Evolutionary conservation across 176 grass and related monocot species (phyloP).

Genomic region (Triticum turgidum): DNA sequence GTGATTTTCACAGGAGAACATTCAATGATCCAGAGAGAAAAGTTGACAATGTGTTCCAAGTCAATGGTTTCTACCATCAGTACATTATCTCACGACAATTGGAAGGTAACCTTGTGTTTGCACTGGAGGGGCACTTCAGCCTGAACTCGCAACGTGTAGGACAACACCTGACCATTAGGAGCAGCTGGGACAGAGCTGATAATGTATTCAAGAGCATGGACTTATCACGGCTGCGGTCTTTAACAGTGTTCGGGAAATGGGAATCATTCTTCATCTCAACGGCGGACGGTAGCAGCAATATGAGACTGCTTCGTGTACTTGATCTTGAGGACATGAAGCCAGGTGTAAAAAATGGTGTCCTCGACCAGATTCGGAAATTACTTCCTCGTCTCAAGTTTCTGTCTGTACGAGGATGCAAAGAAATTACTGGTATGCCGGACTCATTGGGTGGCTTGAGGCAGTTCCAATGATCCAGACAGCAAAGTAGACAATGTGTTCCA

Average conservation of each 20-base stretch:
- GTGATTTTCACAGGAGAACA: accelerated
- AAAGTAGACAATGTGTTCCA: too few species aligned
- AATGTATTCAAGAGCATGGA: not conserved
- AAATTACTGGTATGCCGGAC: not conserved
- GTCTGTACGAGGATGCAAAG: not conserved
- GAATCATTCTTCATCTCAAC: not conserved
- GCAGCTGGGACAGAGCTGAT: not conserved
- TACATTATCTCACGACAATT: too few species aligned
- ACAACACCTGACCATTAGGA: not conserved
- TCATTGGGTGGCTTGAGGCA: not conserved
- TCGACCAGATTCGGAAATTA: not conserved
- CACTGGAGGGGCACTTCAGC: not conserved
- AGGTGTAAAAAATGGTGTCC: not conserved
- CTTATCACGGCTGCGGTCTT: not conserved
- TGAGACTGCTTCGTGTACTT: not conserved
- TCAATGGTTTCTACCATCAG: too few species aligned
- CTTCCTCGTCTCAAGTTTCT: constrained; percentile 20
- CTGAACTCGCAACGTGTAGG: not conserved
- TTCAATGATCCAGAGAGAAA: too few species aligned
- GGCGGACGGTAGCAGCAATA: not conserved
- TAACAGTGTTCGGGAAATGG: not conserved
- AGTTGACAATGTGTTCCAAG: too few species aligned
- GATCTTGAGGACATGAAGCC: constrained; percentile 12
- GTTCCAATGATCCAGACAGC: too few species aligned
- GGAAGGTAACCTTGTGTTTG: too few species aligned